phyloP scores from a whole-genome alignment of 306 rosid species.

The Vachellia pachyceras region DNA sequence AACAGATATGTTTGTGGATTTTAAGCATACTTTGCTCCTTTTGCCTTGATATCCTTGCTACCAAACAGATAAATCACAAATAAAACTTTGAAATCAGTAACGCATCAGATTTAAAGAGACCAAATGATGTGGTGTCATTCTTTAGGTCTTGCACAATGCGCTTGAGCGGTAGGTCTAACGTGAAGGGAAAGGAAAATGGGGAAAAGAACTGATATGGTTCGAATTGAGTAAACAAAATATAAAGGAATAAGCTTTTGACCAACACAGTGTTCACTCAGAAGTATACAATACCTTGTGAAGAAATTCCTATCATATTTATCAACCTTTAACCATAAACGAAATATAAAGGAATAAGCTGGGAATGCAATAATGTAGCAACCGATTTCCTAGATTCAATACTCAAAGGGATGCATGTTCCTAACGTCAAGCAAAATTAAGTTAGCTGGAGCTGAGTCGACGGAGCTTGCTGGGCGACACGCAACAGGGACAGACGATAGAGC shows the following conservation, averaged over 20 bases:
- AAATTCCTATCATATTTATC: neutral
- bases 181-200: constrained; percentile 20
- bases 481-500: too few relatives aligned
- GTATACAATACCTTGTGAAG: neutral
- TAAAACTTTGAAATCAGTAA: too few relatives aligned
- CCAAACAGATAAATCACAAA: too few relatives aligned
- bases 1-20: too few relatives aligned
- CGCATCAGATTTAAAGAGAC: too few relatives aligned
- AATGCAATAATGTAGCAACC: neutral
- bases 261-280: neutral
- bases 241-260: too few relatives aligned
- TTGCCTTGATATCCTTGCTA: too few relatives aligned
- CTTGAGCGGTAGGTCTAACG: neutral
- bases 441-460: too few relatives aligned
- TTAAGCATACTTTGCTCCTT: too few relatives aligned
- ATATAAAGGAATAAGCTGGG: neutral
- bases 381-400: constrained; percentile 7
- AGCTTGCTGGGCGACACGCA: too few relatives aligned
- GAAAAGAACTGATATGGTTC: neutral
- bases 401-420: neutral
- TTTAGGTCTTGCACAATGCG: constrained; percentile 54
- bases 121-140: constrained; percentile 47
- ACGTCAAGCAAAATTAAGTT: constrained; percentile 6
- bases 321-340: neutral
- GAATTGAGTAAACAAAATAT: too few relatives aligned